Evolutionary conservation across 2,329 filamentous ascomycete genomes (phyloP).

Genomic region (Hymenoscyphus fructigenus): DNA sequence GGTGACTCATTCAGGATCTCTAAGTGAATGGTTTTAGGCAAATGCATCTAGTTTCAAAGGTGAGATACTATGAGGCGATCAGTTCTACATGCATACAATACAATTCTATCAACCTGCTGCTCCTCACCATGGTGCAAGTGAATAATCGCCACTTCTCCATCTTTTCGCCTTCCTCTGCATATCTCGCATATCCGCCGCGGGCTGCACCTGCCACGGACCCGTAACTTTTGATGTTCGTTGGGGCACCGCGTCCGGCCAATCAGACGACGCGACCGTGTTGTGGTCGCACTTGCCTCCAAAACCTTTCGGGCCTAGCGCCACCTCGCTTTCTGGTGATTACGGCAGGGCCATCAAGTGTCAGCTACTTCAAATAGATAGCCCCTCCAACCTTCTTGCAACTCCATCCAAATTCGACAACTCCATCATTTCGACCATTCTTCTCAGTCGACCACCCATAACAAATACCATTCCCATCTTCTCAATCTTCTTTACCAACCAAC

Average conservation of each 20-base stretch:
- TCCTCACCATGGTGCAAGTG: background rate
- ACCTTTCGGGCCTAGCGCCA: conserved; percentile 23
- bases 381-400: conserved; percentile 20
- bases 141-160: background rate
- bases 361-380: conserved; percentile 25
- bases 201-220: background rate
- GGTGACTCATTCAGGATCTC: background rate
- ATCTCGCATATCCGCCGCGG: background rate
- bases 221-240: background rate
- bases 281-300: conserved; percentile 10
- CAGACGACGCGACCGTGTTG: conserved; percentile 17
- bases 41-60: background rate
- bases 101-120: background rate
- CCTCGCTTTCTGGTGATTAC: conserved; percentile 27
- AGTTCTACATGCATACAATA: too few relatives aligned
- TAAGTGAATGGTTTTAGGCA: background rate
- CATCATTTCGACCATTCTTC: conserved; percentile 19
- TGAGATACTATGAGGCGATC: background rate
- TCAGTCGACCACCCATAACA: conserved; percentile 13
- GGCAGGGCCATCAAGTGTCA: conserved; percentile 7
- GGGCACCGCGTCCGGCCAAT: conserved; percentile 15
- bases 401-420: conserved; percentile 15
- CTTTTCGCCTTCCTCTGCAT: background rate
- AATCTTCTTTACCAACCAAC: conserved; percentile 31
- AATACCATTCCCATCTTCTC: conserved; percentile 15